A percentile compares a stretch with the other conserved stretches of the same genome.
These are phyloP conservation scores for Lunasporangiospora selenospora DNA, from an alignment of 192 early-diverging fungal species.

Conservation along the genomic window DNA sequence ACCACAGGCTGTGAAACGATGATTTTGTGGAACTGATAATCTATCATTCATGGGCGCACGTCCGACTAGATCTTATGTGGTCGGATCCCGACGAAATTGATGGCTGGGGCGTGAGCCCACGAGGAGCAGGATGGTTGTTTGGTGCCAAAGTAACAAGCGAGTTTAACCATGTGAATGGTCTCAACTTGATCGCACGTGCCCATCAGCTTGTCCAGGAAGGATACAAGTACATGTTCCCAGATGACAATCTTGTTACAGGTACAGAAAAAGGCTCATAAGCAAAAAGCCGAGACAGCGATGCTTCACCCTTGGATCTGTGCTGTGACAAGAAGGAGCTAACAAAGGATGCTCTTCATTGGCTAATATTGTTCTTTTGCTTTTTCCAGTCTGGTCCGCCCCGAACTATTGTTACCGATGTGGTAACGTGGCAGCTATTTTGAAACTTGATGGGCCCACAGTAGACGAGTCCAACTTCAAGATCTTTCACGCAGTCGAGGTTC, in stretches of 20 bases:
- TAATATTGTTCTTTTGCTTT: background rate
- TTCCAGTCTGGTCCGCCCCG: constrained; percentile 87
- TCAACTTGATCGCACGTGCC: constrained; percentile 91
- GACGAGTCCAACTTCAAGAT: constrained; percentile 92
- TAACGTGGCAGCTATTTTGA: constrained; percentile 95
- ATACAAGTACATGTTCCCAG: constrained; percentile 93
- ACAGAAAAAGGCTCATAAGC: background rate
- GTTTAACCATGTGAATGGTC: constrained; percentile 93
- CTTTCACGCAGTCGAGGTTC: constrained; percentile 96
- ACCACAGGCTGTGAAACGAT: too few species aligned
- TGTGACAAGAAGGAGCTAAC: constrained; percentile 39
- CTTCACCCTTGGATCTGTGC: constrained; percentile 18
- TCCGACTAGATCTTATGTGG: constrained; percentile 93
- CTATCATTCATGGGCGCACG: background rate
- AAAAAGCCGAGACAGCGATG: constrained; percentile 64
- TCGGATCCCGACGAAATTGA: constrained; percentile 96
- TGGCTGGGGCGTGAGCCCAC: constrained; percentile 87
- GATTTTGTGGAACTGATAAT: background rate
- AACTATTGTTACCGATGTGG: constrained; percentile 99
- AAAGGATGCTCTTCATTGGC: background rate
- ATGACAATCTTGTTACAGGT: constrained; percentile 92
- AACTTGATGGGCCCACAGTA: constrained; percentile 77
- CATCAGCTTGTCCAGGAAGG: constrained; percentile 99
- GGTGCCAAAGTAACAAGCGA: constrained; percentile 94
- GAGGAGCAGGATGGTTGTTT: constrained; percentile 98